Percentiles rank a stretch among this genome's conserved stretches.
These are phyloP conservation scores for Rhizoclosmatium globosum DNA, from an alignment of 192 early-diverging fungal species.

Conservation along the genomic window DNA sequence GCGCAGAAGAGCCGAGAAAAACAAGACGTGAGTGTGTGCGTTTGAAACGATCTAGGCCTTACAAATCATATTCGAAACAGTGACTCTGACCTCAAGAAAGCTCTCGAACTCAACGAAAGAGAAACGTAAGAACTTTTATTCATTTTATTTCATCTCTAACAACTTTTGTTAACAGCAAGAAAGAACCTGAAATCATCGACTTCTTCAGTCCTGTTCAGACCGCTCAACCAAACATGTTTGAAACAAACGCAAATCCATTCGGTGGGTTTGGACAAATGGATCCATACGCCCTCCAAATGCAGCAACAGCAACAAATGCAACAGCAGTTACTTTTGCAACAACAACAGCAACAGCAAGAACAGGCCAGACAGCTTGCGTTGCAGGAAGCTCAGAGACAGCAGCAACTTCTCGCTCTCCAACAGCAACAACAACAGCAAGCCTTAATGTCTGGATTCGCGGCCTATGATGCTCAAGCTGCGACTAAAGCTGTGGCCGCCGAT, in stretches of 20 bases:
- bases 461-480: conserved; percentile 23
- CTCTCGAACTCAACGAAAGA: conserved; percentile 55
- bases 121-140: conserved; percentile 37
- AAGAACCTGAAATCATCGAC: conserved; percentile 53
- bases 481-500: conserved; percentile 24
- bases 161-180: neutral
- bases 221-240: conserved; percentile 33
- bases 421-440: conserved; percentile 23
- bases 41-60: neutral
- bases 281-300: conserved; percentile 39
- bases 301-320: conserved; percentile 50
- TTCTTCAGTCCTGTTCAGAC: conserved; percentile 54
- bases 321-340: conserved; percentile 44
- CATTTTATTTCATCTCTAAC: neutral
- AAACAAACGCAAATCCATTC: conserved; percentile 20
- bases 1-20: conserved; percentile 31
- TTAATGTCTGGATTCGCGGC: conserved; percentile 24
- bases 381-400: conserved; percentile 38
- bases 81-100: conserved; percentile 52
- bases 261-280: conserved; percentile 40
- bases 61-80: neutral
- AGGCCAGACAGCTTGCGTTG: conserved; percentile 39
- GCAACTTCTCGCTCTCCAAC: conserved; percentile 40
- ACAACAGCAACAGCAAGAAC: conserved; percentile 48
- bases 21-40: conserved; percentile 30